These are phyloP conservation scores for Euphrasia arctica DNA, from an alignment of 305 asterid genomes.

Conservation along the genomic window DNA sequence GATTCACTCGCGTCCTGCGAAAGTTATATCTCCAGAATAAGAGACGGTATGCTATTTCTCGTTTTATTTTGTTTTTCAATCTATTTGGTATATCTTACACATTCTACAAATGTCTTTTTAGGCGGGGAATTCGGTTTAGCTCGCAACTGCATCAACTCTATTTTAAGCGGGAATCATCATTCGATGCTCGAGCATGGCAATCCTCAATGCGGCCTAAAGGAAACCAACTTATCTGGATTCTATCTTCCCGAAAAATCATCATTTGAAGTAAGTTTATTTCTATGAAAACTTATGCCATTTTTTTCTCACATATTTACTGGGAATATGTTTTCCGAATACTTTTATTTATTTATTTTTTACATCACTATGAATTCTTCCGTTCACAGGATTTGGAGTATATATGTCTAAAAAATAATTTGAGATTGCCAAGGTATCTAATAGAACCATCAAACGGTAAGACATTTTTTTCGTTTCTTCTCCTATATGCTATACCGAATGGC, in stretches of 20 bases:
- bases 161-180: constrained; percentile 21
- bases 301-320: too few species aligned
- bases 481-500: neutral
- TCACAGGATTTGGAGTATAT: constrained; percentile 47
- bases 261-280: constrained; percentile 40
- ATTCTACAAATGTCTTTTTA: neutral
- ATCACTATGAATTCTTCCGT: constrained; percentile 7
- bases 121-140: constrained; percentile 43
- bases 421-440: constrained; percentile 30
- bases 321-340: too few species aligned
- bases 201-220: constrained; percentile 3
- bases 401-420: constrained; percentile 47
- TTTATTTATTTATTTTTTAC: neutral
- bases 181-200: constrained; percentile 14
- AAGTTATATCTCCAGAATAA: constrained; percentile 31
- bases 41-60: constrained; percentile 29
- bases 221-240: constrained; percentile 27
- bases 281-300: too few species aligned
- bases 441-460: constrained; percentile 43
- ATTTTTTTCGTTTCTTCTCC: neutral
- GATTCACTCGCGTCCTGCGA: constrained; percentile 39
- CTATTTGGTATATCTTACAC: neutral
- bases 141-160: constrained; percentile 26
- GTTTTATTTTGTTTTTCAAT: neutral
- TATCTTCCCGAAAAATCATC: constrained; percentile 37